Evolutionary conservation across 768 basidiomycete species (phyloP).

Genomic region (Serpula lacrymans): DNA sequence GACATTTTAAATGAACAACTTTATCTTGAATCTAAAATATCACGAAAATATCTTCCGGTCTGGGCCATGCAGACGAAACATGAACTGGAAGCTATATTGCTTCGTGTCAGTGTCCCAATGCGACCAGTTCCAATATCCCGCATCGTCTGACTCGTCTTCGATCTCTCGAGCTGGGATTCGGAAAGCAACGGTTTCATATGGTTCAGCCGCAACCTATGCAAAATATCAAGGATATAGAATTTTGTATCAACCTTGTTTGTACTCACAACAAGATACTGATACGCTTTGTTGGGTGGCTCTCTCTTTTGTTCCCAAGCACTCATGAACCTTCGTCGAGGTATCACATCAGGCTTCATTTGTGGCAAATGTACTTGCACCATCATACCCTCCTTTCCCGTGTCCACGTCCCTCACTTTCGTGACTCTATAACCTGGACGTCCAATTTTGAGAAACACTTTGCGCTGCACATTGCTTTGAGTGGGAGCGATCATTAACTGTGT

Average conservation of each 20-base stretch:
- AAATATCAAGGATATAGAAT: slow-evolving; percentile 25
- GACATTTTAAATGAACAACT: too few relatives aligned
- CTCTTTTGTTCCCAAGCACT: slow-evolving; percentile 96
- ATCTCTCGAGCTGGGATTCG: slow-evolving; percentile 97
- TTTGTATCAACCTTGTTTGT: not conserved
- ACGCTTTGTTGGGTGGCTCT: slow-evolving; percentile 93
- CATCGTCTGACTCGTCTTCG: slow-evolving; percentile 90
- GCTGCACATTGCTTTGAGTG: slow-evolving; percentile 71
- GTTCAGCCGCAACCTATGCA: slow-evolving; percentile 92
- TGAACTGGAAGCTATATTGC: slow-evolving; percentile 97
- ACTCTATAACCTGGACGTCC: slow-evolving; percentile 94
- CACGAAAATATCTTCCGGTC: too few relatives aligned
- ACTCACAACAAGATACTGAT: slow-evolving; percentile 95
- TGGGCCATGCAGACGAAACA: slow-evolving; percentile 87
- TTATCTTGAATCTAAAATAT: too few relatives aligned
- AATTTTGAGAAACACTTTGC: slow-evolving; percentile 96
- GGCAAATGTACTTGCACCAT: slow-evolving; percentile 97
- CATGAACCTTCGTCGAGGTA: slow-evolving; percentile 91
- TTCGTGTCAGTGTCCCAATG: slow-evolving; percentile 99
- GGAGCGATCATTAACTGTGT: slow-evolving; percentile 87
- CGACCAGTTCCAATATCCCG: slow-evolving; percentile 94
- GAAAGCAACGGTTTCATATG: slow-evolving; percentile 99
- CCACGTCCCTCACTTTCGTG: slow-evolving; percentile 91
- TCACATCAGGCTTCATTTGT: slow-evolving; percentile 83
- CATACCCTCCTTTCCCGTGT: slow-evolving; percentile 92